Percentiles rank a stretch among this genome's conserved stretches.
These are phyloP conservation scores for Pichia sp. DNA, from an alignment of 1,139 yeast species.

Conservation along the genomic window DNA sequence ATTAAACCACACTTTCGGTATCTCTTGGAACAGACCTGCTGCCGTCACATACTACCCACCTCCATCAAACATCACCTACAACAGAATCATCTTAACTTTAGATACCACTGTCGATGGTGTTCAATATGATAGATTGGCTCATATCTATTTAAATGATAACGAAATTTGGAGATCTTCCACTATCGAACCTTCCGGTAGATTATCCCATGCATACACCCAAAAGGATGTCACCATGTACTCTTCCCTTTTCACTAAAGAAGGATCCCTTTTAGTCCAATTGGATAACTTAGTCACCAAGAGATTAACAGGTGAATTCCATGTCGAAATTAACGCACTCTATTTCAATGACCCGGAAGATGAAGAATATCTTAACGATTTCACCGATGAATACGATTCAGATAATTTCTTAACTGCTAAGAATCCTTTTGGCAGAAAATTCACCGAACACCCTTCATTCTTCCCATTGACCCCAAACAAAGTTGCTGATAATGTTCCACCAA, in stretches of 20 bases:
- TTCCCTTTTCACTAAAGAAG: constrained; percentile 44
- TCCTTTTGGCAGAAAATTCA: constrained; percentile 15
- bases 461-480: constrained; percentile 34
- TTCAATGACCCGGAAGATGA: constrained; percentile 35
- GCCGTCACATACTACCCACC: constrained; percentile 37
- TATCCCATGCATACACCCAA: constrained; percentile 45
- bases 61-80: constrained; percentile 40
- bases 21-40: constrained; percentile 60
- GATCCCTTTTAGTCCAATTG: constrained; percentile 52
- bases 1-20: constrained; percentile 49
- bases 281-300: constrained; percentile 61
- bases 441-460: constrained; percentile 37
- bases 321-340: constrained; percentile 52
- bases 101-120: constrained; percentile 60
- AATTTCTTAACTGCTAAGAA: constrained; percentile 1
- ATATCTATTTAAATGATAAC: constrained; percentile 60
- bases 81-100: constrained; percentile 59
- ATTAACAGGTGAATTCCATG: constrained; percentile 61
- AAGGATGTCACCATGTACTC: constrained; percentile 68
- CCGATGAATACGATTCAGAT: not conserved
- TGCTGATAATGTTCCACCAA: constrained; percentile 39
- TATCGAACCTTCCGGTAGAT: constrained; percentile 61
- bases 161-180: constrained; percentile 88
- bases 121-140: constrained; percentile 78
- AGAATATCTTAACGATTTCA: not conserved